phyloP scores from a whole-genome alignment of 106 monocot genomes.

The Platanthera zijinensis region DNA sequence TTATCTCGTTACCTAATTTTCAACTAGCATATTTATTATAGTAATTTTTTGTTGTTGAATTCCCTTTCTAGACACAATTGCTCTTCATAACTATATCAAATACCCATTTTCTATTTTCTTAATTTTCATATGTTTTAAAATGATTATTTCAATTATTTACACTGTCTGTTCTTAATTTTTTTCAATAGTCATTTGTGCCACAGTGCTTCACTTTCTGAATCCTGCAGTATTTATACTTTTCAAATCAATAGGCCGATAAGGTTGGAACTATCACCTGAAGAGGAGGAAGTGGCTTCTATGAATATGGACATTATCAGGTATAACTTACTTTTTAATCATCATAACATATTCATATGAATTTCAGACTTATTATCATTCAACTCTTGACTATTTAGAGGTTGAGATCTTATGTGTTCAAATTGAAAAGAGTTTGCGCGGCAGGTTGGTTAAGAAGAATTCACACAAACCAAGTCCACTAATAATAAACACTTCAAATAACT shows the following conservation, averaged over 20 bases:
- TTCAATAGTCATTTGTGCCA: neutral
- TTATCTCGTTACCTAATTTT: neutral
- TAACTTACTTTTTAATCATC: neutral
- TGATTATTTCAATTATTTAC: constrained; percentile 1
- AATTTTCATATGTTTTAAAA: neutral
- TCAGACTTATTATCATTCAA: neutral
- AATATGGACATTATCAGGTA: constrained; percentile 85
- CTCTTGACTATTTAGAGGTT: neutral
- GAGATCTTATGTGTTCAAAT: neutral
- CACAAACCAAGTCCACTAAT: too few species aligned
- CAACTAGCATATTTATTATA: neutral
- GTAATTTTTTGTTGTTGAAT: neutral
- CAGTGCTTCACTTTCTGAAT: neutral
- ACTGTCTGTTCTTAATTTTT: neutral
- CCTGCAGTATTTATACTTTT: constrained; percentile 1
- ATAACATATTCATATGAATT: neutral
- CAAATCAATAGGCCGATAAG: constrained; percentile 60
- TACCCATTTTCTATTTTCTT: neutral
- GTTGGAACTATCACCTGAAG: constrained; percentile 95
- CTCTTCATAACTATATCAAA: neutral
- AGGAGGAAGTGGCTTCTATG: constrained; percentile 81
- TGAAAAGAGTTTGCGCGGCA: neutral
- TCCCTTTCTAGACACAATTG: neutral
- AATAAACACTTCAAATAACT: too few species aligned
- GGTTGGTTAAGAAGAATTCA: too few species aligned